A percentile compares a stretch with the other conserved stretches of the same genome.
These are phyloP conservation scores for Eimeria necatrix DNA, from an alignment of 169 alveolate genomes.

Conservation along the genomic window DNA sequence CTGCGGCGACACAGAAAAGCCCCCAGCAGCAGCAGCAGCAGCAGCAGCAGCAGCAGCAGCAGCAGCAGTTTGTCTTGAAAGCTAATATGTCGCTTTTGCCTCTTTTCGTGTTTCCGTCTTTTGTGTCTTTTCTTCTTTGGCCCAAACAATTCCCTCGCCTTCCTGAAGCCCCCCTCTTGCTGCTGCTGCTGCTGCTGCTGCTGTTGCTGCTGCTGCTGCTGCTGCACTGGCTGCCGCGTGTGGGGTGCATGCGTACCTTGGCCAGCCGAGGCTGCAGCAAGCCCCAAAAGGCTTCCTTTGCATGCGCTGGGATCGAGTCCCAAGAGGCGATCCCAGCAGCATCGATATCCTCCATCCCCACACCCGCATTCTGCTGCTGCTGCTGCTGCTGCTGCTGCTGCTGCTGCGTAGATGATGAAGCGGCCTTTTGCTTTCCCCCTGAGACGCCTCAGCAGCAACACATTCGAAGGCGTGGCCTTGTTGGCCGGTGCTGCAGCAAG, in stretches of 20 bases:
- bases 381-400: neutral
- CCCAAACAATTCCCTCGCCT: neutral
- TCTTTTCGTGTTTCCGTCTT: neutral
- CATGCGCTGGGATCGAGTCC: slow-evolving; percentile 32
- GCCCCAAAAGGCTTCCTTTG: slow-evolving; percentile 26
- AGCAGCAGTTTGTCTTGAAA: no score
- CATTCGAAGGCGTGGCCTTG: no score
- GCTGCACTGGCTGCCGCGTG: no score
- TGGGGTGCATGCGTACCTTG: neutral
- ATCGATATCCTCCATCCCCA: neutral
- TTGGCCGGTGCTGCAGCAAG: neutral
- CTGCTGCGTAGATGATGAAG: neutral
- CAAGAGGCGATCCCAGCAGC: slow-evolving; percentile 5
- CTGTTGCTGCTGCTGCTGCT: slow-evolving; percentile 7
- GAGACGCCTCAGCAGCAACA: neutral
- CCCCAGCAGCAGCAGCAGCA: neutral
- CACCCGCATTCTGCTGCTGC: neutral
- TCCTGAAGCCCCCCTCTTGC: neutral
- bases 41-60: no score
- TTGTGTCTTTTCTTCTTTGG: neutral
- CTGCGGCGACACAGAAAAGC: no score
- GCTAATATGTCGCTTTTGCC: neutral
- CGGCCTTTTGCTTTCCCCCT: neutral
- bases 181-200: no score
- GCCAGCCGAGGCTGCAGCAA: slow-evolving; percentile 23